Conservation (phyloP, 352 stramenopile species). For the Phytophthora brassicae region DNA sequence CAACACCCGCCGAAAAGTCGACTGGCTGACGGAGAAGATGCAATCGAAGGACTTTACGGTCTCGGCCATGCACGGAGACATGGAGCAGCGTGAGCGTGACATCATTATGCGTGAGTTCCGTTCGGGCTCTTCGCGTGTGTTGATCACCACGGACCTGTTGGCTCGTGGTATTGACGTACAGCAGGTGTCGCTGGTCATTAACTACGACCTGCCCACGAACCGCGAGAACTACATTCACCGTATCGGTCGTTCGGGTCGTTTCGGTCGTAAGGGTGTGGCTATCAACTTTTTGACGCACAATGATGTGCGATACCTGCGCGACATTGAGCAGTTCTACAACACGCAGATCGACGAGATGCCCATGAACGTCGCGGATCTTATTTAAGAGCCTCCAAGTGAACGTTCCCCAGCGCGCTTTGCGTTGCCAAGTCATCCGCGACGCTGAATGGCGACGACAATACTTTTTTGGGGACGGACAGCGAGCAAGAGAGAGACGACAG, state of each 20-base stretch:
- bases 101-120: constrained; percentile 99
- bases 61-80: constrained; percentile 99
- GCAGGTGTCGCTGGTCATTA: constrained; percentile 98
- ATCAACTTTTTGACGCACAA: constrained; percentile 99
- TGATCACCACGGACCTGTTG: constrained; percentile 99
- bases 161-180: constrained; percentile 99
- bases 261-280: constrained; percentile 99
- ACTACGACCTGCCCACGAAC: constrained; percentile 99
- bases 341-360: constrained; percentile 99
- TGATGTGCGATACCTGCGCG: constrained; percentile 98
- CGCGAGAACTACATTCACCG: constrained; percentile 99
- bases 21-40: constrained; percentile 99
- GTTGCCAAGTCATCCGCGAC: constrained; percentile 5
- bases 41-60: constrained; percentile 99
- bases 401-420: constrained; percentile 24
- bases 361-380: constrained; percentile 99
- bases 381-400: constrained; percentile 83
- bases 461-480: constrained; percentile 19
- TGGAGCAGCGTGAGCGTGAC: constrained; percentile 99
- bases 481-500: constrained; percentile 39
- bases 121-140: constrained; percentile 97
- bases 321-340: constrained; percentile 99
- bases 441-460: not conserved
- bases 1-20: constrained; percentile 99
- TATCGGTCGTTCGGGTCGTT: constrained; percentile 99